phyloP scores from a whole-genome alignment of 805 yeast genomes.

The Jamesozyma jinghongensis region DNA sequence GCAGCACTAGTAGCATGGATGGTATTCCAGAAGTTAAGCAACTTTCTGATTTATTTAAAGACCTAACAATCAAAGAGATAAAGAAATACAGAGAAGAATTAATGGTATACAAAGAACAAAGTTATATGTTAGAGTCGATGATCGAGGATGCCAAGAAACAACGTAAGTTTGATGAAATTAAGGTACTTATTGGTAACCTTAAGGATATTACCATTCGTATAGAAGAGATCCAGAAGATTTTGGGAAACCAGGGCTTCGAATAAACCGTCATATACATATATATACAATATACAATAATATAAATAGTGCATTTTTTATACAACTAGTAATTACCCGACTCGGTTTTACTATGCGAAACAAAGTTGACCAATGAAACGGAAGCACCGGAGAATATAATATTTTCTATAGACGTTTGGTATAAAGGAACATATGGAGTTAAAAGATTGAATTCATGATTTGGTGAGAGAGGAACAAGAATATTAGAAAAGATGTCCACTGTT shows the following conservation, averaged over 20 bases:
- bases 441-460: too few relatives aligned
- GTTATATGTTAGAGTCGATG: constrained; percentile 58
- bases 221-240: constrained; percentile 34
- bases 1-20: background rate
- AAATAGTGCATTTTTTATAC: too few relatives aligned
- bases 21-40: constrained; percentile 7
- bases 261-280: background rate
- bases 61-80: constrained; percentile 44
- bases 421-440: too few relatives aligned
- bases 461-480: background rate
- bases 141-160: constrained; percentile 52
- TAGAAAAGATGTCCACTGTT: constrained; percentile 36
- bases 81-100: constrained; percentile 59
- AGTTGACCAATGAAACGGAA: too few relatives aligned
- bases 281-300: background rate
- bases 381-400: too few relatives aligned
- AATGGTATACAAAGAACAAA: constrained; percentile 83
- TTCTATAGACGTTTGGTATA: too few relatives aligned
- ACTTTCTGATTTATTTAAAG: constrained; percentile 14
- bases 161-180: constrained; percentile 70
- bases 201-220: constrained; percentile 48
- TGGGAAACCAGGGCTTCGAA: constrained; percentile 47
- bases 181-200: constrained; percentile 47
- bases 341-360: too few relatives aligned
- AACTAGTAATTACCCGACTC: too few relatives aligned